Base-by-base conservation (phyloP, 140 eudicot species). In the Oenanthe javanica region DNA sequence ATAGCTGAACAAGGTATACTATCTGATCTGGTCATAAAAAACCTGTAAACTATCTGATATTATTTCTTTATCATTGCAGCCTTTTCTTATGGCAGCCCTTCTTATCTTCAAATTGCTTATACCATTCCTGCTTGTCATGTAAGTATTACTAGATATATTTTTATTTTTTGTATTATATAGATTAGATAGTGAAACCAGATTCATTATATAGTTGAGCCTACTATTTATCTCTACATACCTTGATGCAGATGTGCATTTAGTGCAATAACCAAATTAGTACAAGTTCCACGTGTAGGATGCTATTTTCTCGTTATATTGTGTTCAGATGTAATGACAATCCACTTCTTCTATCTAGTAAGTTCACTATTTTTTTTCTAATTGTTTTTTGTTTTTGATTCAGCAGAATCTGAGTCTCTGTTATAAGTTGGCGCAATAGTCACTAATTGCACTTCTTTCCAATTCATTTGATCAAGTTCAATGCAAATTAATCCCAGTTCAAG, bases 281-380 rank as follows among this genome's bases (percentile, higher is more conserved):
- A 79, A 87, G 96, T 96, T 86, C 98, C 98, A 73, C 81, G 91
- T 27, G 40, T 88, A 82, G 99, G 99, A 80, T 96, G 96, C 90
- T 96, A 96, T 79, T 96, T 93, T 79, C 91, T 96, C 19, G 99
- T 93, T 69, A 93, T 96, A 74, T 75, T 93, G 57, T 91, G 97
- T 73, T 96, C 99, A 50, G 99, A 95, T 61, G 96, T 96, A 25
- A 96, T 96, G 99, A 93, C 99, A 11, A 90, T 96, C 80, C 99
- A 96, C 88, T 92, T 96, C 90, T 96, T 96, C 91, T 96, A 93
- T 88, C 90, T 93, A 91, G 99, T 94, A 90, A 38, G 87, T 19
- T 75, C 73, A 27, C 81, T 45, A n/a, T 59, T 70, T 75, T 61
- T 43, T 45, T 13, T 70, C 76, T 59, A 0, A 50, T 67, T 16